These are phyloP conservation scores for Colletotrichum spinosum DNA, from an alignment of 2,329 filamentous ascomycete genomes.

Conservation along the genomic window DNA sequence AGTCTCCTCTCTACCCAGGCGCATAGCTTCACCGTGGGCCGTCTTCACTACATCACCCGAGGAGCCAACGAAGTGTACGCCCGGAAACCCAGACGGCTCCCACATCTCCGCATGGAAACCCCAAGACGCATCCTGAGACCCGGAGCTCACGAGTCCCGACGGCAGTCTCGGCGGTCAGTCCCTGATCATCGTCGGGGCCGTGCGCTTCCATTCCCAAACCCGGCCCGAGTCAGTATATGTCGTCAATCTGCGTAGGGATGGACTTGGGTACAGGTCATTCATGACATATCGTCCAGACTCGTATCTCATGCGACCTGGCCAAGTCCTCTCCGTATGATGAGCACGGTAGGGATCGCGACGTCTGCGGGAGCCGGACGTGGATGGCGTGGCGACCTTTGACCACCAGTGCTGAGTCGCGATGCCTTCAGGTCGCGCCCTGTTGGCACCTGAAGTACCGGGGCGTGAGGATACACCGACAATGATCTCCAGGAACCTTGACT, in stretches of 20 bases:
- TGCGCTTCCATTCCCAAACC: constrained; percentile 24
- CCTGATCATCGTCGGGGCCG: constrained; percentile 29
- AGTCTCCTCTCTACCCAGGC: too few species aligned
- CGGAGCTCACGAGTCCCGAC: constrained; percentile 30
- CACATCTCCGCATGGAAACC: not conserved
- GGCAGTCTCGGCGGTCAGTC: constrained; percentile 2
- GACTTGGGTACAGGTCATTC: not conserved
- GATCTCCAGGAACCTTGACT: not conserved
- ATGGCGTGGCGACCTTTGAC: not conserved
- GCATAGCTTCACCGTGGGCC: too few species aligned
- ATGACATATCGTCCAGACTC: not conserved
- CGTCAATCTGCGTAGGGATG: not conserved
- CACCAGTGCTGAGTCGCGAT: not conserved
- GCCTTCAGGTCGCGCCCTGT: not conserved
- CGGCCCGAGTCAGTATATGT: constrained; percentile 27
- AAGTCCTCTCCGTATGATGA: not conserved
- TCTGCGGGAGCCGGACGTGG: constrained; percentile 1
- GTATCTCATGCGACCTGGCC: not conserved
- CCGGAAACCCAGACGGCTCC: not conserved
- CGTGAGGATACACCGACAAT: not conserved
- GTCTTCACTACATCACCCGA: too few species aligned
- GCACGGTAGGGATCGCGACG: not conserved
- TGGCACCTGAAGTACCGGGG: not conserved
- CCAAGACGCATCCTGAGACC: constrained; percentile 35
- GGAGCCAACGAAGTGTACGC: not conserved